These are phyloP conservation scores for Sanghuangporus weigelae DNA, from an alignment of 1,284 basidiomycete species.

Conservation along the genomic window DNA sequence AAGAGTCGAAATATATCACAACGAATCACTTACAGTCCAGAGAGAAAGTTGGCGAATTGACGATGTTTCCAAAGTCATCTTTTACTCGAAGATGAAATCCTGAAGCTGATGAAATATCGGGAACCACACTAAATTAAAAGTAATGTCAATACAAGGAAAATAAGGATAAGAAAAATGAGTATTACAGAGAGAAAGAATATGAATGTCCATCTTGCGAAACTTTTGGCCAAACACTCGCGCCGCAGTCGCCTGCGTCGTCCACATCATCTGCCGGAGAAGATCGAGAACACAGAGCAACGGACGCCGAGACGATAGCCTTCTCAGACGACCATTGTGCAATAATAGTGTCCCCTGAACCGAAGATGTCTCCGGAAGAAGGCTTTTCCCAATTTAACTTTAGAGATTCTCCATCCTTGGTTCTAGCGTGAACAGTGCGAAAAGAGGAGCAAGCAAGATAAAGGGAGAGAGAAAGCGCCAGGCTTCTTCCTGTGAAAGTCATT, in stretches of 20 bases:
- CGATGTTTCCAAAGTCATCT: conserved; percentile 33
- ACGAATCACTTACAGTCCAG: conserved; percentile 32
- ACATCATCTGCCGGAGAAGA: background rate
- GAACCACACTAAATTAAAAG: conserved; percentile 27
- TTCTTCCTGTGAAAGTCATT: background rate
- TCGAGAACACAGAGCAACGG: conserved; percentile 12
- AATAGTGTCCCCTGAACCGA: conserved; percentile 12
- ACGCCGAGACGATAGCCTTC: conserved; percentile 10
- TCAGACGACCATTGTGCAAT: conserved; percentile 9
- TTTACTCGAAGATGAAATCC: conserved; percentile 36
- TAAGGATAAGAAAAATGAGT: background rate
- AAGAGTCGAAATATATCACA: background rate
- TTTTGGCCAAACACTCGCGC: conserved; percentile 33
- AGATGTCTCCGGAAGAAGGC: conserved; percentile 6
- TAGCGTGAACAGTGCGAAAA: background rate
- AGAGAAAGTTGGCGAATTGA: conserved; percentile 37
- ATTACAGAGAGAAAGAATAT: conserved; percentile 27
- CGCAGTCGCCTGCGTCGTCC: conserved; percentile 27
- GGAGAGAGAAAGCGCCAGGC: conserved; percentile 3
- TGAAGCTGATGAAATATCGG: conserved; percentile 27
- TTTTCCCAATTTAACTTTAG: conserved; percentile 9
- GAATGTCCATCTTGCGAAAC: conserved; percentile 32
- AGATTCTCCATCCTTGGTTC: background rate
- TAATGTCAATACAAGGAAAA: background rate
- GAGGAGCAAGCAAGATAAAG: background rate